A percentile compares a stretch with the other conserved stretches of the same genome.
phyloP scores from a whole-genome alignment of 805 yeast genomes.

The Pichia pseudocactophila region DNA sequence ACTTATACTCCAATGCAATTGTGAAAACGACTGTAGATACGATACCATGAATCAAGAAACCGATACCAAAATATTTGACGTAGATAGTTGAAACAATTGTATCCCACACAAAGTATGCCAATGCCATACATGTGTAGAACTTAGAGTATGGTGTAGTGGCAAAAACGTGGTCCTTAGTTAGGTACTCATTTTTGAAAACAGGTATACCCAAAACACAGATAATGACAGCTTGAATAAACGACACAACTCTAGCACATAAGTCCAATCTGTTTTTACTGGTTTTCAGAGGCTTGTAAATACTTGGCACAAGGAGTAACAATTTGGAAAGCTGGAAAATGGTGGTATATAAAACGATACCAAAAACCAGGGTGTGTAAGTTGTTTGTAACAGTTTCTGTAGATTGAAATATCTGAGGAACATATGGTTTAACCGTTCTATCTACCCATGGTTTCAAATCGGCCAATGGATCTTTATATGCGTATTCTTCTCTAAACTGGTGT shows the following conservation, averaged over 20 bases:
- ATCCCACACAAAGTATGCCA: constrained; percentile 31
- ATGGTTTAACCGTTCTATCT: constrained; percentile 18
- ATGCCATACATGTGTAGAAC: constrained; percentile 24
- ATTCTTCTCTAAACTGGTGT: constrained; percentile 7
- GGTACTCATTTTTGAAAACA: constrained; percentile 21
- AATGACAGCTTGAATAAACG: constrained; percentile 26
- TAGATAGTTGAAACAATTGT: constrained; percentile 22
- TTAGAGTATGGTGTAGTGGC: constrained; percentile 28
- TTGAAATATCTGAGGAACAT: constrained; percentile 6
- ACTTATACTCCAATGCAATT: constrained; percentile 16
- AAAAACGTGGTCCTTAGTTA: constrained; percentile 25
- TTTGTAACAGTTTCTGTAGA: constrained; percentile 11
- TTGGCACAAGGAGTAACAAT: constrained; percentile 12
- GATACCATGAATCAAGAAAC: constrained; percentile 30
- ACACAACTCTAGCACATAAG: constrained; percentile 27
- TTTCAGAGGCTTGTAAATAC: constrained; percentile 11
- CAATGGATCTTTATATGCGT: constrained; percentile 21
- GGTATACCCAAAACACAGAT: constrained; percentile 26
- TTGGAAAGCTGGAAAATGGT: constrained; percentile 12
- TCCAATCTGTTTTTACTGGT: constrained; percentile 19
- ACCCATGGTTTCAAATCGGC: constrained; percentile 14
- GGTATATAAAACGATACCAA: constrained; percentile 16
- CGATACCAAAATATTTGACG: constrained; percentile 26
- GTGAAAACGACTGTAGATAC: constrained; percentile 28
- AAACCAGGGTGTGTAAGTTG: constrained; percentile 16